A percentile compares a stretch with the other conserved stretches of the same genome.
Conservation (phyloP, 805 yeast species). For the Zygosaccharomyces rouxii region DNA sequence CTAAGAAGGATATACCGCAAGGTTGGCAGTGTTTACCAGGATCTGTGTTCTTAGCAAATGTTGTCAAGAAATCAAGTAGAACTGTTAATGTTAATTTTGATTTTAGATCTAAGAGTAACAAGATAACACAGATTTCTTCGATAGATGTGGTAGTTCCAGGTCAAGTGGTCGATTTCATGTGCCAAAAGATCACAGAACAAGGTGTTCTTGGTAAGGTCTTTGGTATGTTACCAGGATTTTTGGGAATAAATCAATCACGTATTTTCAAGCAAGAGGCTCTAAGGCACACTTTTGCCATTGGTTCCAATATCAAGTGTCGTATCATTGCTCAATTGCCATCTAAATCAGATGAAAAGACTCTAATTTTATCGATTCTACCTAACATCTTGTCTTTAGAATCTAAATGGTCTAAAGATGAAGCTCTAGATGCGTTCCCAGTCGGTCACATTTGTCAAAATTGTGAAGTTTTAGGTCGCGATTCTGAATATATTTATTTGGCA, state of each 20-base stretch:
- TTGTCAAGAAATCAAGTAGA: slow-evolving; percentile 45
- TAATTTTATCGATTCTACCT: slow-evolving; percentile 57
- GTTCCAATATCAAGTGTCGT: slow-evolving; percentile 65
- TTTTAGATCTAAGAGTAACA: slow-evolving; percentile 43
- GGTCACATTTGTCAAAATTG: slow-evolving; percentile 61
- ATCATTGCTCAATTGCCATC: slow-evolving; percentile 57
- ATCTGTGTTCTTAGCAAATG: slow-evolving; percentile 60
- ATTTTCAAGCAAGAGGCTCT: slow-evolving; percentile 43
- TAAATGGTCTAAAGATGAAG: slow-evolving; percentile 25
- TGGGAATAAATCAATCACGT: slow-evolving; percentile 63
- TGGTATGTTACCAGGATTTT: slow-evolving; percentile 70
- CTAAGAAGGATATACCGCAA: slow-evolving; percentile 58
- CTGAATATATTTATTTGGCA: slow-evolving; percentile 51
- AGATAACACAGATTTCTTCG: slow-evolving; percentile 56
- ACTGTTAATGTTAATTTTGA: slow-evolving; percentile 51
- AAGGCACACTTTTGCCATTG: slow-evolving; percentile 62
- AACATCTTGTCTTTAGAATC: slow-evolving; percentile 39
- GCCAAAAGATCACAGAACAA: slow-evolving; percentile 50
- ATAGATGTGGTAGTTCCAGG: slow-evolving; percentile 86
- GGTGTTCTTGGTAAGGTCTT: slow-evolving; percentile 73
- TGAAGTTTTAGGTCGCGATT: slow-evolving; percentile 56
- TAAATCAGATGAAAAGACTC: slow-evolving; percentile 49
- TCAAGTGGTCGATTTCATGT: slow-evolving; percentile 65
- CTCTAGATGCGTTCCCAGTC: slow-evolving; percentile 64
- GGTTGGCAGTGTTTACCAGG: slow-evolving; percentile 48